A percentile compares a stretch with the other conserved stretches of the same genome.
Conservation (phyloP, 169 alveolate genomes). For the Cryptosporidium ubiquitum region DNA sequence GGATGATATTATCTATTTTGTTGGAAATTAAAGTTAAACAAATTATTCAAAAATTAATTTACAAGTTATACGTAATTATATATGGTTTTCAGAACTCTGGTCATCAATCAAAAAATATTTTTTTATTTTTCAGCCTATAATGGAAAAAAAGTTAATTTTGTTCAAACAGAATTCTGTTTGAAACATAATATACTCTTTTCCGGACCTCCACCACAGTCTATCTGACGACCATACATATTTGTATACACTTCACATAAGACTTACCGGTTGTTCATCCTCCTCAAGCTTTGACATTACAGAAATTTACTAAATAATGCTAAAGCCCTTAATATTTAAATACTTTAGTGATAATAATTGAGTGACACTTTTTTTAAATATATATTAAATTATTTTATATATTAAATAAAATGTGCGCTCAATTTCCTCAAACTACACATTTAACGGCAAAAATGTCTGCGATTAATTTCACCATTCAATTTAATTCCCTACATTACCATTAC, state of each 20-base stretch:
- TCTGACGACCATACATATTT: background rate
- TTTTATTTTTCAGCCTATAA: too few species aligned
- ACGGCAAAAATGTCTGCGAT: background rate
- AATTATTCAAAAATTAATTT: background rate
- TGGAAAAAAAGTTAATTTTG: too few species aligned
- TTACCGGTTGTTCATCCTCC: slow-evolving; percentile 17
- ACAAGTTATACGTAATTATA: background rate
- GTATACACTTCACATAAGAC: background rate
- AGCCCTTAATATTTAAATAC: background rate
- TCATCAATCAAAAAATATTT: too few species aligned
- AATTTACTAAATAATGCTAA: background rate
- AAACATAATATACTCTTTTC: background rate
- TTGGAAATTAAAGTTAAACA: background rate
- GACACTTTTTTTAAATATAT: background rate
- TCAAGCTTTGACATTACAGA: slow-evolving; percentile 6
- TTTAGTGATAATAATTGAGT: background rate
- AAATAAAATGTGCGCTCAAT: background rate
- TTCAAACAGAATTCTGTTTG: too few species aligned
- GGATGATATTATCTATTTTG: slow-evolving; percentile 5
- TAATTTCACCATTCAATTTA: background rate
- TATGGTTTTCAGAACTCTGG: background rate
- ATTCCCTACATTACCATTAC: background rate
- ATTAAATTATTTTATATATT: too few species aligned
- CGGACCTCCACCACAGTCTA: background rate
- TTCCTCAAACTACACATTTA: background rate